Evolutionary conservation across 176 grass and related monocot species (phyloP).

Genomic region (Pontederia crassipes): DNA sequence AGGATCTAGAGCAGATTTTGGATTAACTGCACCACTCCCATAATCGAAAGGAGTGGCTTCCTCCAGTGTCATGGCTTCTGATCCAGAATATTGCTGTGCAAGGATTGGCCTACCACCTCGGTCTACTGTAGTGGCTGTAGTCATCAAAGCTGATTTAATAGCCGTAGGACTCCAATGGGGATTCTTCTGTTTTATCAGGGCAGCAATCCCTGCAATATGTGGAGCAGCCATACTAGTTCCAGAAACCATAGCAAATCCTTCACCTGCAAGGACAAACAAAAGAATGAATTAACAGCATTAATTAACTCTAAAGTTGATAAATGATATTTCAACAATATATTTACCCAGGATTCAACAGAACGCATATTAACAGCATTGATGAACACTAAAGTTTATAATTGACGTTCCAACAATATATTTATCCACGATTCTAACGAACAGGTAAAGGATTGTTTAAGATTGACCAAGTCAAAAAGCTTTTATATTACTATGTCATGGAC

Average conservation of each 20-base stretch:
- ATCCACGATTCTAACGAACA: not conserved
- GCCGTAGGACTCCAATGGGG: conserved; percentile 91
- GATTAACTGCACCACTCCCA: conserved; percentile 86
- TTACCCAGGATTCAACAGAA: not conserved
- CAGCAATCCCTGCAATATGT: conserved; percentile 89
- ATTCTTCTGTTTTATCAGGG: conserved; percentile 90
- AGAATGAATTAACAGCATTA: too few species aligned
- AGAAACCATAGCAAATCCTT: conserved; percentile 96
- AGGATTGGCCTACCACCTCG: conserved; percentile 64
- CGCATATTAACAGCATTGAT: too few species aligned
- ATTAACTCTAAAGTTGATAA: too few species aligned
- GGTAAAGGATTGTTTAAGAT: too few species aligned
- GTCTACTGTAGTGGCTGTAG: conserved; percentile 71
- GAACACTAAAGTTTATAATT: too few species aligned
- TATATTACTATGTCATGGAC: too few species aligned
- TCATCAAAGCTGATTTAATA: conserved; percentile 98
- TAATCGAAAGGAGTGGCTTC: conserved; percentile 90
- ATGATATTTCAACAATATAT: not conserved
- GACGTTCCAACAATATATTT: not conserved
- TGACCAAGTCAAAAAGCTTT: too few species aligned
- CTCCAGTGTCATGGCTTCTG: conserved; percentile 62
- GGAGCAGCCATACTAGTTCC: conserved; percentile 99
- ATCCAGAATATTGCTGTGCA: conserved; percentile 65
- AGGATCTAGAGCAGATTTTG: conserved; percentile 81
- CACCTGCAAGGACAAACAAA: conserved; percentile 28